A percentile compares a stretch with the other conserved stretches of the same genome.
Evolutionary conservation across 2,329 filamentous ascomycete species (phyloP).

Genomic region (Lachnellula subtilissima): DNA sequence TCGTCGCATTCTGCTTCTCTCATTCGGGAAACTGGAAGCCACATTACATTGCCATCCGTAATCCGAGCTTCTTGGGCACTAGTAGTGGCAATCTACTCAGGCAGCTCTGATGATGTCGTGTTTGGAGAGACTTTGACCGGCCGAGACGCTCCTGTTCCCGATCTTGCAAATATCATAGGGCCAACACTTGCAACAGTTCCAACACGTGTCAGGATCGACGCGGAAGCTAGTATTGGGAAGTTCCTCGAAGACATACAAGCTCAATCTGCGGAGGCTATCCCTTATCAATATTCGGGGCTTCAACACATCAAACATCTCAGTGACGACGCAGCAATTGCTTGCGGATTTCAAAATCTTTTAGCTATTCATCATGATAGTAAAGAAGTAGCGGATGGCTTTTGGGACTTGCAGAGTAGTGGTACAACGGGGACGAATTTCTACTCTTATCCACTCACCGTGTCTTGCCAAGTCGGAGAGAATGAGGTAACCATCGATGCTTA

Average conservation of each 20-base stretch:
- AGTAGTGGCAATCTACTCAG: conserved; percentile 35
- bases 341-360: conserved; percentile 12
- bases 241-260: conserved; percentile 44
- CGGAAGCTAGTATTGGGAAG: conserved; percentile 31
- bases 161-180: conserved; percentile 38
- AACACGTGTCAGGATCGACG: conserved; percentile 33
- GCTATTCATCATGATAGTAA: conserved; percentile 4
- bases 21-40: conserved; percentile 28
- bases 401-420: conserved; percentile 5
- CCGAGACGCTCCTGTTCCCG: conserved; percentile 34
- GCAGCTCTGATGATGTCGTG: conserved; percentile 34
- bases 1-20: neutral
- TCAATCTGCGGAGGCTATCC: conserved; percentile 42
- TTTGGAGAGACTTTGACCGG: conserved; percentile 42
- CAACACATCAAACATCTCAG: conserved; percentile 16
- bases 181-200: conserved; percentile 41
- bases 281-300: conserved; percentile 12
- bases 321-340: conserved; percentile 8
- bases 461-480: conserved; percentile 1
- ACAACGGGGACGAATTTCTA: conserved; percentile 5
- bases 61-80: conserved; percentile 35
- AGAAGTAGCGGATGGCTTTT: neutral
- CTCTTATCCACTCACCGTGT: conserved; percentile 8
- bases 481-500: conserved; percentile 2
- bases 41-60: conserved; percentile 22